These are phyloP conservation scores for Physcia stellaris DNA, from an alignment of 495 filamentous ascomycete species.

Conservation along the genomic window DNA sequence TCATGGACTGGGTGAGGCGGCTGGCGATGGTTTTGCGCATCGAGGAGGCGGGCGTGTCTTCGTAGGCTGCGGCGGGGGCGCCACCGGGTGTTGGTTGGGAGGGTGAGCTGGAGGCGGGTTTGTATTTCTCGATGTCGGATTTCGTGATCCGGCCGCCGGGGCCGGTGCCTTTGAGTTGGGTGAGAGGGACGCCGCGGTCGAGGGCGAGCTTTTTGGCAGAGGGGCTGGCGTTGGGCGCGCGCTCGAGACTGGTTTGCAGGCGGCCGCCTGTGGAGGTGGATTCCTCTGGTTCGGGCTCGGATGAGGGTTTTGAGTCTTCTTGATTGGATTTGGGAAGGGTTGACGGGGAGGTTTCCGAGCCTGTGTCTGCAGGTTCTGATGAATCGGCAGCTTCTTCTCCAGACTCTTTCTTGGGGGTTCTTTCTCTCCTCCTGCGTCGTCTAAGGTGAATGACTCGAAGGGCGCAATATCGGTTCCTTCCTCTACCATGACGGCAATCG, in stretches of 20 bases:
- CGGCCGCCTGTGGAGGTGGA: conserved; percentile 60
- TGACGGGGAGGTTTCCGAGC: conserved; percentile 42
- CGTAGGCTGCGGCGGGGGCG: conserved; percentile 52
- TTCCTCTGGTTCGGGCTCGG: conserved; percentile 48
- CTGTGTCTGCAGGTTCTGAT: conserved; percentile 39
- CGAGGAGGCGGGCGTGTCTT: conserved; percentile 69
- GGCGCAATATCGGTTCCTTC: conserved; percentile 73
- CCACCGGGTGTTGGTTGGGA: conserved; percentile 28
- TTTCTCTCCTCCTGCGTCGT: conserved; percentile 84
- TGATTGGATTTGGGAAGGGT: conserved; percentile 28
- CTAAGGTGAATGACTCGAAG: conserved; percentile 76
- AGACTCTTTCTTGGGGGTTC: conserved; percentile 36
- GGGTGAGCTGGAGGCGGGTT: conserved; percentile 32
- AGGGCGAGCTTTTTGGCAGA: conserved; percentile 69
- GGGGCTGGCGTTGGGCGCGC: conserved; percentile 56
- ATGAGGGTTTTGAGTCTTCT: conserved; percentile 25
- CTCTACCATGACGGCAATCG: conserved; percentile 90
- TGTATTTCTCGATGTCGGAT: conserved; percentile 80
- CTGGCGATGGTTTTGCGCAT: conserved; percentile 98
- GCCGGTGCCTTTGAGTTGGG: conserved; percentile 75
- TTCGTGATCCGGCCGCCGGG: conserved; percentile 79
- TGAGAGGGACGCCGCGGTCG: conserved; percentile 72
- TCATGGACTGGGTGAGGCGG: conserved; percentile 76
- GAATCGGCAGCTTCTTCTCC: conserved; percentile 51
- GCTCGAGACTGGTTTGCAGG: conserved; percentile 72